phyloP scores from a whole-genome alignment of 2,329 filamentous ascomycete genomes.

The Cordyceps javanica region DNA sequence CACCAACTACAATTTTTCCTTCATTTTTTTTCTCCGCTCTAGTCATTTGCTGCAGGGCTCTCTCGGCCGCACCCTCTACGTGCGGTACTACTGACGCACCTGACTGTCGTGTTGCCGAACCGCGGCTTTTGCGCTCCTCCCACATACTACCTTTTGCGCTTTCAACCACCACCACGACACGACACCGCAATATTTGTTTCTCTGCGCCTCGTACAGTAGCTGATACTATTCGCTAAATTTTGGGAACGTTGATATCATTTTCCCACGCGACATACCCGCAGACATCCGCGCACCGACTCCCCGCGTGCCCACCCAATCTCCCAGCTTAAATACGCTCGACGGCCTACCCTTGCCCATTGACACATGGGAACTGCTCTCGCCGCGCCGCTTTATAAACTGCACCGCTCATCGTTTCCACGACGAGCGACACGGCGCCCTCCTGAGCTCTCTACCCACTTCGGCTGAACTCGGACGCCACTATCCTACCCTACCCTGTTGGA shows the following conservation, averaged over 20 bases:
- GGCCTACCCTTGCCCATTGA: neutral
- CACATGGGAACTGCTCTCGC: neutral
- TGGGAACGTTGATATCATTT: neutral
- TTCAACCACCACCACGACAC: neutral
- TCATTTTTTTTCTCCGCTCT: neutral
- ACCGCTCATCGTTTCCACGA: neutral
- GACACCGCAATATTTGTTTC: neutral
- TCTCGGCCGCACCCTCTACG: neutral
- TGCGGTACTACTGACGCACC: neutral
- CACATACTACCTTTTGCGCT: neutral
- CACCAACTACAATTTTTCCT: neutral
- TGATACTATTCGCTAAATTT: neutral
- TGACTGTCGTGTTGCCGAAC: neutral
- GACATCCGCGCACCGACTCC: too few relatives aligned
- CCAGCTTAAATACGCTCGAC: neutral
- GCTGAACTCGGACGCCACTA: neutral
- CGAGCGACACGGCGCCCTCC: neutral
- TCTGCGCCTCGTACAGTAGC: neutral
- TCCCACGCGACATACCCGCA: neutral
- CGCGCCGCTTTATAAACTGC: neutral
- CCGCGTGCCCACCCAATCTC: neutral
- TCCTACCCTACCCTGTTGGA: constrained; percentile 1
- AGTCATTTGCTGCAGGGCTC: neutral
- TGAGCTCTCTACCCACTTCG: neutral
- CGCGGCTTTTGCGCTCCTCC: constrained; percentile 6